Conservation (phyloP, 495 filamentous ascomycete genomes). For the Aspergillus diversus region DNA sequence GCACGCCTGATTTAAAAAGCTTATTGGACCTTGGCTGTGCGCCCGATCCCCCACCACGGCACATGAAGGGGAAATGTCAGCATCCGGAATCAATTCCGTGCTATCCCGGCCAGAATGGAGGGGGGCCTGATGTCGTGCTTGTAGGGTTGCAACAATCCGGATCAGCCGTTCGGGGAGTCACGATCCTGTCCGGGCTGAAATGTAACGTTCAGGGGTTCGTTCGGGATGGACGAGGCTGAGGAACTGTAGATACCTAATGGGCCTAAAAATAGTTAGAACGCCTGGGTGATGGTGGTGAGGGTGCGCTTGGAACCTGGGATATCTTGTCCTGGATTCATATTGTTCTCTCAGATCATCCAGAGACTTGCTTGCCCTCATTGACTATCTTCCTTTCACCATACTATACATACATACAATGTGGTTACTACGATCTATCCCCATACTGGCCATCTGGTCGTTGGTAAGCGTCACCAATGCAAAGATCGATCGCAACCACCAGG, state of each 20-base stretch:
- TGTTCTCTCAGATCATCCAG: background rate
- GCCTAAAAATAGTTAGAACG: background rate
- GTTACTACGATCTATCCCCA: background rate
- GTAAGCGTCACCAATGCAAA: background rate
- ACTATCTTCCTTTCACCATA: background rate
- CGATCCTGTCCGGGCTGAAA: background rate
- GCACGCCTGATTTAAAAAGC: background rate
- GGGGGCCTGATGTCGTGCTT: background rate
- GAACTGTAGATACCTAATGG: background rate
- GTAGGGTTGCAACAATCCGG: background rate
- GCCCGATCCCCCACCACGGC: background rate
- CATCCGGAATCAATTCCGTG: background rate
- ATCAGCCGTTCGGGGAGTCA: background rate
- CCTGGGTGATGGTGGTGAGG: background rate
- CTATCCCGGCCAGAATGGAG: background rate
- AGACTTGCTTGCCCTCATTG: background rate
- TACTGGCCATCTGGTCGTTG: background rate
- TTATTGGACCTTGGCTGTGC: conserved; percentile 2
- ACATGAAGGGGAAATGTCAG: background rate
- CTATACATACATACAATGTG: background rate
- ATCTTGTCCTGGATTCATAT: background rate
- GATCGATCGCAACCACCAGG: background rate
- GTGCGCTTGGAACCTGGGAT: background rate
- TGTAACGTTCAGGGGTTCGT: background rate
- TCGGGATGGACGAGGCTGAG: background rate